Evolutionary conservation across 1,284 basidiomycete genomes (phyloP), one percentile per base, ranked within the genome.

Genomic region (Heterobasidion irregulare): DNA sequence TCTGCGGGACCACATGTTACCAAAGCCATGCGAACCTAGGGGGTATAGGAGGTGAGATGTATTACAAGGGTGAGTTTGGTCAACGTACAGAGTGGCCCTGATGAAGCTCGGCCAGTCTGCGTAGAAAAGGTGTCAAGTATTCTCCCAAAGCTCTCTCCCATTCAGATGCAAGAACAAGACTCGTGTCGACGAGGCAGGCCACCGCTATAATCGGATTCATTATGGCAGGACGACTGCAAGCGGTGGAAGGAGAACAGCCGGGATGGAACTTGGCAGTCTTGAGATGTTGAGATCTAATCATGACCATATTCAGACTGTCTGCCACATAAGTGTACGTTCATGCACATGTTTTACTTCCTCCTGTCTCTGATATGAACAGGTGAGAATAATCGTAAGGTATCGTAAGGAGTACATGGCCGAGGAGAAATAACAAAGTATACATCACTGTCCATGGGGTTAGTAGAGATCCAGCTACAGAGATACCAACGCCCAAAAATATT

Each of bases 1-100:
- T 82, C 75, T n/a, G 77, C 70, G 5, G 76, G 71, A 3, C 62
- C 75, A 70, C 87, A 87, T 7, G 77, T 77, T 36, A 88, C 74
- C 46, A 84, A 72, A 8, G 72, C 82, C 9, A 84, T 60, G 35
- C 77, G 76, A 57, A 78, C 70, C 82, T 86, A 58, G 6, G 48
- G 26, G 26, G 26, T 16, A 47, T 53, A 45, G 16, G 32, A 7
- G 19, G 26, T 44, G 8, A 48, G 48, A 45, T 18, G 13, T 13
- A 9, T 8, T 15, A 43, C 16, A 49, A 44, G 7, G 10, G n/a
- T 7, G 38, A 41, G 38, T 6, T 7, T 10, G 4, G 7, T 4
- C 26, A 10, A 41, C 38, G 38, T 9, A 32, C n/a, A 18, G 35
- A 52, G 57, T 51, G 54, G 6, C 12, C 10, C 59, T 50, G 51